Base-by-base conservation (phyloP, 116 monocot species). In the Posidonia oceanica region DNA sequence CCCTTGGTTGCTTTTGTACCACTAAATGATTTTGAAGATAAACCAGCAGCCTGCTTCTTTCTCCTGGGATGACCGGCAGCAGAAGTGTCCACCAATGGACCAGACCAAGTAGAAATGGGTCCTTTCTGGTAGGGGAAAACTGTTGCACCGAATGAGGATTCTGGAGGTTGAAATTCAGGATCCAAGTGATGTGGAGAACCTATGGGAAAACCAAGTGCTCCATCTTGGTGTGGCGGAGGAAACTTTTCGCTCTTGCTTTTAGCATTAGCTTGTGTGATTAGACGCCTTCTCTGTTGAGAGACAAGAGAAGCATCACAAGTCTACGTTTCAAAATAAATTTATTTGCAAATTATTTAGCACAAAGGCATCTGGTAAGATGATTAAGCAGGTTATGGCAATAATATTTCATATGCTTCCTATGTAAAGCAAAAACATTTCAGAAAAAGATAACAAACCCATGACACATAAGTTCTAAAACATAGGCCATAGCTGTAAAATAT, bases 211-310 rank as follows among this genome's bases (percentile, higher is more conserved):
- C 93, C 88, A 59, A 86, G 78, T 13, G 86, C 82, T 14, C 89
- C 93, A 59, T 89, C 93, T 61, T 89, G 82, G 39, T 93, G 93
- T 36, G 86, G 84, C 3, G 89, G 89, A 21, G 93, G 93, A 55
- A 89, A 93, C 70, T 93, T 93, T 68, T 93, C 93, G 17, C 93
- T 93, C 87, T 89, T 93, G 81, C 89, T 83, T 72, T 88, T 92
- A 40, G 85, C 86, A 66, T 87, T 89, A n/a, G 77, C 77, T 44
- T 93, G 87, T n/a, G 86, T 77, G 2, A 86, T 83, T 16, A 82
- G 71, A 20, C 86, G 78, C 66, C 89, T 39, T 69, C 78, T 82
- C 88, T 93, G 84, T 61, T n/a, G 15, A 59, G 53, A 61, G 55
- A 14, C 61, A 62, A 55, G 37, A 5, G 2, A 69, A 70, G 16